A percentile compares a stretch with the other conserved stretches of the same genome.
Conservation (phyloP, 129 eudicot species). For the Logfia minima region DNA sequence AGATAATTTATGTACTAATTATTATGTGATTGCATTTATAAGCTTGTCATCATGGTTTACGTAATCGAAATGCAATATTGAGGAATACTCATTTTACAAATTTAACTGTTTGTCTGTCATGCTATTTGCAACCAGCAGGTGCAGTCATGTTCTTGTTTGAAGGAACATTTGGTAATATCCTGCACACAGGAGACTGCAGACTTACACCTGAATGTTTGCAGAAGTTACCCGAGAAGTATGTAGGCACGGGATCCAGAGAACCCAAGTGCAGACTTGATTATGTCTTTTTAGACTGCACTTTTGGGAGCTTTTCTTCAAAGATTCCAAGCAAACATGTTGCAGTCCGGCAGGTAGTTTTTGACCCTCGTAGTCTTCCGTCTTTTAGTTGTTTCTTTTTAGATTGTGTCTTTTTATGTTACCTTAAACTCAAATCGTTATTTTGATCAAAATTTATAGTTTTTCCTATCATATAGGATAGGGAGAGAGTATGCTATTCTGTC, state of each 20-base stretch:
- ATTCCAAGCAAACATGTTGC: constrained; percentile 78
- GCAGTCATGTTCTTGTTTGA: constrained; percentile 85
- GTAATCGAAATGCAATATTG: background rate
- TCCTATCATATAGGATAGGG: background rate
- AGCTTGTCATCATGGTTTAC: background rate
- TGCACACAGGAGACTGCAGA: constrained; percentile 96
- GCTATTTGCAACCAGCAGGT: constrained; percentile 54
- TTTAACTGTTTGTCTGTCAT: constrained; percentile 18
- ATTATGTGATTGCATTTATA: background rate
- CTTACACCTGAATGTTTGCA: constrained; percentile 75
- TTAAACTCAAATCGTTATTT: background rate
- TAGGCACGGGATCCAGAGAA: constrained; percentile 52
- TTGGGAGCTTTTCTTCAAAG: constrained; percentile 52
- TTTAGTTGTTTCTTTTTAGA: background rate
- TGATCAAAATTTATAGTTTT: background rate
- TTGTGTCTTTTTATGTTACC: constrained; percentile 3
- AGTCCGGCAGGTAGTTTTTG: constrained; percentile 56
- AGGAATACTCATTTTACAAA: background rate
- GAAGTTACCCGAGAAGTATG: constrained; percentile 67
- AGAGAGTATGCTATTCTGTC: background rate
- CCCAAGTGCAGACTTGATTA: constrained; percentile 73
- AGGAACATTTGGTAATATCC: constrained; percentile 77
- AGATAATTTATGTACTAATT: too few relatives aligned
- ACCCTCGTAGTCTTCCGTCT: constrained; percentile 8
- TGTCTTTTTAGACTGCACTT: constrained; percentile 86